A percentile compares a stretch with the other conserved stretches of the same genome.
These are phyloP conservation scores for Asclepias syriaca DNA, from an alignment of 257 asterid genomes.

Conservation along the genomic window DNA sequence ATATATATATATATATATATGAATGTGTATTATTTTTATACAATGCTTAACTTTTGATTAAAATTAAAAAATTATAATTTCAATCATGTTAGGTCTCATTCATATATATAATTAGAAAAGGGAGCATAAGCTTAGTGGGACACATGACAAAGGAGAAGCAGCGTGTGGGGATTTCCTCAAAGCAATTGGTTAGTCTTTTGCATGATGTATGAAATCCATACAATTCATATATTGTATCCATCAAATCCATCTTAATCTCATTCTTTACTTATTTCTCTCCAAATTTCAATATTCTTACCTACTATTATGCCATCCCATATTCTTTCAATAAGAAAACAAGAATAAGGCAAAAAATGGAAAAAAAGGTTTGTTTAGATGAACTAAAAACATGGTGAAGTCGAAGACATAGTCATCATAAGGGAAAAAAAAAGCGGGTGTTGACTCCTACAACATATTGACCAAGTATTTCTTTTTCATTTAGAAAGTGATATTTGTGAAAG, in stretches of 20 bases:
- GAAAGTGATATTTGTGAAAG: conserved; percentile 15
- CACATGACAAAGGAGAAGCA: neutral
- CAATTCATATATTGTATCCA: neutral
- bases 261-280: neutral
- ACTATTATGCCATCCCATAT: too few relatives aligned
- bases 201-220: neutral
- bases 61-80: too few relatives aligned
- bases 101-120: neutral
- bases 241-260: neutral
- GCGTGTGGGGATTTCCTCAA: neutral
- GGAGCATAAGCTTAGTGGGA: neutral
- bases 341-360: too few relatives aligned
- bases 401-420: conserved; percentile 6
- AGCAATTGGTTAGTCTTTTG: neutral
- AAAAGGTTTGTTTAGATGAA: conserved; percentile 10
- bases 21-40: too few relatives aligned
- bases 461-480: neutral
- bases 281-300: too few relatives aligned
- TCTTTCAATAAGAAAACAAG: too few relatives aligned
- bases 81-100: too few relatives aligned
- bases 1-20: too few relatives aligned
- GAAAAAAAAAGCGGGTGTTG: neutral
- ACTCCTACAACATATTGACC: conserved; percentile 19
- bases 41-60: too few relatives aligned
- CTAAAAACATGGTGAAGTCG: neutral